phyloP scores from a whole-genome alignment of 1,284 basidiomycete species.

The Somion occarium region DNA sequence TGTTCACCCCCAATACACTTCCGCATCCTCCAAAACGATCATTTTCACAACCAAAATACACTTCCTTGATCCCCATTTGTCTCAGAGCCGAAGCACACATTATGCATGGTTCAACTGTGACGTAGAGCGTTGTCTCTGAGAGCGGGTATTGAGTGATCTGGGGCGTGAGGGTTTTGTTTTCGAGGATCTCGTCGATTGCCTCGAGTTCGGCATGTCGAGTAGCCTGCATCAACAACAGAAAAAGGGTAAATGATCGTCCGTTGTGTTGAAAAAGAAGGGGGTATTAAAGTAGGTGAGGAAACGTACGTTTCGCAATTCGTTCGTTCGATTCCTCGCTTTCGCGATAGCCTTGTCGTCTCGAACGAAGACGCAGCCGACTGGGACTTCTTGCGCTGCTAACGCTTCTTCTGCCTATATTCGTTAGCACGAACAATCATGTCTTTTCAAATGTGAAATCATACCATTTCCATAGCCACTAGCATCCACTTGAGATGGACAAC shows the following conservation, averaged over 20 bases:
- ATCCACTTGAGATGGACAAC: constrained; percentile 20
- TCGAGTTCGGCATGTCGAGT: constrained; percentile 98
- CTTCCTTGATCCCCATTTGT: constrained; percentile 88
- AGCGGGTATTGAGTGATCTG: constrained; percentile 55
- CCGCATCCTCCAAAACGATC: constrained; percentile 98
- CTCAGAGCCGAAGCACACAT: constrained; percentile 97
- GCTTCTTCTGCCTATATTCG: constrained; percentile 75
- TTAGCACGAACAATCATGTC: constrained; percentile 1
- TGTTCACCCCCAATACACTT: constrained; percentile 87
- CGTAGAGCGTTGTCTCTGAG: constrained; percentile 83
- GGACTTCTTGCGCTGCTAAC: constrained; percentile 82
- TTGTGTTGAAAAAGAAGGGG: neutral
- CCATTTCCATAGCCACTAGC: constrained; percentile 24
- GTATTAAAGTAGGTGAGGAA: neutral
- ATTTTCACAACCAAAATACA: constrained; percentile 93
- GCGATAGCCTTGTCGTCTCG: constrained; percentile 75
- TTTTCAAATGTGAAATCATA: constrained; percentile 6
- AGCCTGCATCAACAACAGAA: constrained; percentile 52
- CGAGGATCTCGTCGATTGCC: constrained; percentile 88
- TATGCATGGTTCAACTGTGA: constrained; percentile 98
- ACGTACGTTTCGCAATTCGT: constrained; percentile 86
- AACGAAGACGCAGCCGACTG: constrained; percentile 96
- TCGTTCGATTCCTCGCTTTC: constrained; percentile 88
- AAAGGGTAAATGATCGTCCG: constrained; percentile 2
- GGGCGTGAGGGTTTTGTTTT: constrained; percentile 56